phyloP scores from a whole-genome alignment of 148 eudicot genomes.

The Vaccinium macrocarpon region DNA sequence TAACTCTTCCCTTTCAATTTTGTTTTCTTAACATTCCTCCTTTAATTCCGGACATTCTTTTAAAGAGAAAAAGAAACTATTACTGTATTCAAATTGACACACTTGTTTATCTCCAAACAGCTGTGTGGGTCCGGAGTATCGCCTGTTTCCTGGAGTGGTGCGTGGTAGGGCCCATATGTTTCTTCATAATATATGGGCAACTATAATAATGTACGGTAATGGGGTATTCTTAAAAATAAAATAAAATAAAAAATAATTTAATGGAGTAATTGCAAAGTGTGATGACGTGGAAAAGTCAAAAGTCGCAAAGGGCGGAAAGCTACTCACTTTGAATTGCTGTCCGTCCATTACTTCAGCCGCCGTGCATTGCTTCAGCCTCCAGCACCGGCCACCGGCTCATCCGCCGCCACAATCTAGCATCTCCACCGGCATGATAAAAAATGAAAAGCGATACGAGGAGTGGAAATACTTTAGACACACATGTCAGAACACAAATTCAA shows the following conservation, averaged over 20 bases:
- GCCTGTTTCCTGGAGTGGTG: slow-evolving; percentile 12
- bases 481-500: too few species aligned
- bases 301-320: background rate
- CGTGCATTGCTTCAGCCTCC: background rate
- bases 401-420: too few species aligned
- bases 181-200: background rate
- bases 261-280: background rate
- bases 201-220: background rate
- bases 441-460: too few species aligned
- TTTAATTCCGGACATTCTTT: background rate
- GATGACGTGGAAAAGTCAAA: background rate
- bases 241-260: too few species aligned
- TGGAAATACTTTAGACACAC: too few species aligned
- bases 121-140: slow-evolving; percentile 10
- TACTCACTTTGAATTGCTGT: background rate
- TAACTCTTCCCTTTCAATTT: background rate
- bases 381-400: background rate
- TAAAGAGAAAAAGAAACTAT: background rate
- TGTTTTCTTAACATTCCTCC: background rate
- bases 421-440: too few species aligned
- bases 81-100: too few species aligned
- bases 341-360: background rate
- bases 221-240: too few species aligned
- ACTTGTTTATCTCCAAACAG: background rate
- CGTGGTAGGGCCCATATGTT: slow-evolving; percentile 7